Evolutionary conservation across 352 stramenopile species (phyloP), one percentile per base, ranked within the genome.

Genomic region (Stephanocyclus meneghinianus): DNA sequence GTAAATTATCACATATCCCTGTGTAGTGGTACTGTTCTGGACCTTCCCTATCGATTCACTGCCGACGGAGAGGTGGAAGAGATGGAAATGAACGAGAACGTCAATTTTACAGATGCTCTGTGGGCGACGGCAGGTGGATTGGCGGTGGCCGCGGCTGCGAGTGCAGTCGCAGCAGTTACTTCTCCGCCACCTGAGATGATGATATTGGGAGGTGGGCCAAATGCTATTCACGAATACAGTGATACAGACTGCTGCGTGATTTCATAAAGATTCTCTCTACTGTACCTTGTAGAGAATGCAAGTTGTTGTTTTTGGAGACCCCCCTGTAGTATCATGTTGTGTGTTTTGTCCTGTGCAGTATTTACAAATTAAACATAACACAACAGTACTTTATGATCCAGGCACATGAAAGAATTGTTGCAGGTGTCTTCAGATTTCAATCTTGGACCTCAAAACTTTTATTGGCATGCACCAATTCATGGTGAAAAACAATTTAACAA

Each of bases 41-140:
- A 91, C 71, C 63, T 91, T 6, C 86, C 86, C 13, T 90, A 83
- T 69, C 63, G 47, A 13, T 89, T 91, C 61, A 74, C 74, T 13
- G 86, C 77, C 3, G 86, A 91, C 77, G 86, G 88, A 37, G 75
- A 89, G 66, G 29, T 81, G 13, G 74, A 83, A 35, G 71, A 78
- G 32, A 78, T 84, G 63, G 71, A 85, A 77, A 80, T 85, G 16
- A 78, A 85, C 60, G 76, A 87, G 37, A 57, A 62, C 45, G 44
- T 68, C 29, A 71, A 83, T 48, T 83, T 83, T 42, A 65, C 48
- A 13, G 68, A 78, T 57, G 75, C 37, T 37, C 21, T 83, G 15
- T 83, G 63, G 61, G 55, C 75, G 21, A 21, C 64, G 42, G 53
- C 56, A 40, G 44, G 75, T 2, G 61, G 37, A 30, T 15, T 63